A percentile compares a stretch with the other conserved stretches of the same genome.
Evolutionary conservation across 1,284 basidiomycete species (phyloP).

Genomic region (Gomphus bonarii): DNA sequence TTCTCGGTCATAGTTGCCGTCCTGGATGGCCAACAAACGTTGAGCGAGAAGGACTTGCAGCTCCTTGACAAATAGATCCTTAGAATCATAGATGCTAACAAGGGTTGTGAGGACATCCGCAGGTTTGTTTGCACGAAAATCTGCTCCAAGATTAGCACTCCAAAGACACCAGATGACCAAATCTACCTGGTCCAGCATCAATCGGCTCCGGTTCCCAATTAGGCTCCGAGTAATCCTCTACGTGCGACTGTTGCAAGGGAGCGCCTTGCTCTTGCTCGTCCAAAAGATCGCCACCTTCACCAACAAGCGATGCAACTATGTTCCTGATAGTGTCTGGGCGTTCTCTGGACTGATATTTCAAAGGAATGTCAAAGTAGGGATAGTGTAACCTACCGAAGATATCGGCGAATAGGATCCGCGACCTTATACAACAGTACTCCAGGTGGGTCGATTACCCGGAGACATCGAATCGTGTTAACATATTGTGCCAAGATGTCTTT

Average conservation of each 20-base stretch:
- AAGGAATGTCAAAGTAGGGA: neutral
- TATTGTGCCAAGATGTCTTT: conserved; percentile 88
- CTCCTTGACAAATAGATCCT: conserved; percentile 90
- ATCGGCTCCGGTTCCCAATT: conserved; percentile 92
- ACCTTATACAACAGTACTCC: conserved; percentile 90
- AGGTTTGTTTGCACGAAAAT: conserved; percentile 80
- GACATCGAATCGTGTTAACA: conserved; percentile 87
- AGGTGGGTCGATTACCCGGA: conserved; percentile 85
- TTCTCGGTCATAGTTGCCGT: conserved; percentile 78
- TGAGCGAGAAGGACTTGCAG: conserved; percentile 83
- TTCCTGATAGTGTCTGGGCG: conserved; percentile 86
- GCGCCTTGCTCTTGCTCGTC: conserved; percentile 74
- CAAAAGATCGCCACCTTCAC: conserved; percentile 73
- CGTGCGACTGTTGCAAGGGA: conserved; percentile 58
- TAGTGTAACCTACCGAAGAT: conserved; percentile 52
- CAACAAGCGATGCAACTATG: conserved; percentile 86
- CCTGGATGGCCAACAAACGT: conserved; percentile 65
- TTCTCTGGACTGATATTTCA: conserved; percentile 35
- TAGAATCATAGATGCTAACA: conserved; percentile 92
- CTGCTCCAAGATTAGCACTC: conserved; percentile 29
- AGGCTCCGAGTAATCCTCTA: conserved; percentile 81
- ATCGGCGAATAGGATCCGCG: conserved; percentile 80
- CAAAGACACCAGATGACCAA: conserved; percentile 1
- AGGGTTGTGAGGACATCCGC: conserved; percentile 90
- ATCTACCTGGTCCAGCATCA: conserved; percentile 78